These are phyloP conservation scores for Apiotrichum porosum DNA, from an alignment of 1,284 basidiomycete species.

Conservation along the genomic window DNA sequence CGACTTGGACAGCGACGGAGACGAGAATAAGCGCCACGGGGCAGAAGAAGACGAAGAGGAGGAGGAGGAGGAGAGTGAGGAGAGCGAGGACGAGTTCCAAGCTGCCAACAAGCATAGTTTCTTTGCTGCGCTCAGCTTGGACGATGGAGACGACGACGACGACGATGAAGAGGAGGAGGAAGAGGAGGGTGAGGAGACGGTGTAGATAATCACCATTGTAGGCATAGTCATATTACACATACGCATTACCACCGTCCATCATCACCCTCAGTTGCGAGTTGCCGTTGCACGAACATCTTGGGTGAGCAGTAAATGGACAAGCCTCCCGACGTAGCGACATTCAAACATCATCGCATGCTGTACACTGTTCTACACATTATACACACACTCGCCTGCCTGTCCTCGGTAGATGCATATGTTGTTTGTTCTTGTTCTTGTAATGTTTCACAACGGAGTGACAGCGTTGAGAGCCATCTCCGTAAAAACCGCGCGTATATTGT, in stretches of 20 bases:
- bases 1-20: constrained; percentile 13
- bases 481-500: too few species aligned
- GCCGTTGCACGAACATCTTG: too few species aligned
- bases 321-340: too few species aligned
- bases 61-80: constrained; percentile 22
- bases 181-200: not conserved
- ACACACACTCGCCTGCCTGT: too few species aligned
- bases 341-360: too few species aligned
- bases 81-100: constrained; percentile 14
- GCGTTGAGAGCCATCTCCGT: not conserved
- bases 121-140: constrained; percentile 44
- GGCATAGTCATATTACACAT: too few species aligned
- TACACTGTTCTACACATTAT: too few species aligned
- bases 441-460: not conserved
- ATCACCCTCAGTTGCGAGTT: too few species aligned
- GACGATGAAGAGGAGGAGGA: constrained; percentile 3
- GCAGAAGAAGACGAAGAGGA: constrained; percentile 18
- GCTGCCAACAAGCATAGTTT: constrained; percentile 27
- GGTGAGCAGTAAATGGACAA: too few species aligned
- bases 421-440: not conserved
- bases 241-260: too few species aligned
- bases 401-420: too few species aligned
- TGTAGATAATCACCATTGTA: not conserved
- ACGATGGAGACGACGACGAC: constrained; percentile 35
- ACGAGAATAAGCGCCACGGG: constrained; percentile 12